Conservation (phyloP, 257 asterid species). For the Henckelia pumila region DNA sequence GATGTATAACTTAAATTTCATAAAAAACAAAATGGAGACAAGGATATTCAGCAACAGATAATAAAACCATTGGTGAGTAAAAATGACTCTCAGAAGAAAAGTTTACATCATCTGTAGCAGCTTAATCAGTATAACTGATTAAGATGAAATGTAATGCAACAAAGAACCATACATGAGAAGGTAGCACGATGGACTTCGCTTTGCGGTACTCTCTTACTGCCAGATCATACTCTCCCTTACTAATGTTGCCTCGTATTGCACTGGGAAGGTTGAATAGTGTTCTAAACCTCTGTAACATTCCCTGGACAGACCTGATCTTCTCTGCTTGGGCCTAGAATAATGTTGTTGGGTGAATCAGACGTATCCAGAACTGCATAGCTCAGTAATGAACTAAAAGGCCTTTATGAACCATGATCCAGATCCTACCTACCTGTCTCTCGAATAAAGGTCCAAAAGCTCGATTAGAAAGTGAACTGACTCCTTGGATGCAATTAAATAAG, state of each 20-base stretch:
- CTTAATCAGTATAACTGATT: neutral
- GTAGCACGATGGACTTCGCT: slow-evolving; percentile 97
- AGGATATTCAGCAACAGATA: neutral
- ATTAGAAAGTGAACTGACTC: slow-evolving; percentile 78
- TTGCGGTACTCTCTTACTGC: slow-evolving; percentile 98
- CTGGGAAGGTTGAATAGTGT: slow-evolving; percentile 96
- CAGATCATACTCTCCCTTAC: slow-evolving; percentile 96
- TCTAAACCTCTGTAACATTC: slow-evolving; percentile 98
- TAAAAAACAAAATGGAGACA: neutral
- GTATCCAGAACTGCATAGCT: slow-evolving; percentile 19
- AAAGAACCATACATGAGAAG: slow-evolving; percentile 76
- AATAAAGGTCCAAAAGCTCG: slow-evolving; percentile 94
- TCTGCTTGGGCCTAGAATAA: slow-evolving; percentile 85
- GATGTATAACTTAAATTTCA: neutral
- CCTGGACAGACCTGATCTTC: slow-evolving; percentile 96
- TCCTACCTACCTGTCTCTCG: slow-evolving; percentile 89
- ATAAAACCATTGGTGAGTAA: neutral
- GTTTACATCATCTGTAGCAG: neutral
- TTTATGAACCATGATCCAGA: slow-evolving; percentile 23
- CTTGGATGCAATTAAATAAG: slow-evolving; percentile 73
- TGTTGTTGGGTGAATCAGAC: slow-evolving; percentile 25
- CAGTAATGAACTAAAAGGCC: slow-evolving; percentile 18
- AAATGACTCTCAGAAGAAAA: neutral
- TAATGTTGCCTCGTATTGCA: slow-evolving; percentile 87
- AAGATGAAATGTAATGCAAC: slow-evolving; percentile 19